phyloP scores from a whole-genome alignment of 2,329 filamentous ascomycete genomes.

The Aspergillus sp. region DNA sequence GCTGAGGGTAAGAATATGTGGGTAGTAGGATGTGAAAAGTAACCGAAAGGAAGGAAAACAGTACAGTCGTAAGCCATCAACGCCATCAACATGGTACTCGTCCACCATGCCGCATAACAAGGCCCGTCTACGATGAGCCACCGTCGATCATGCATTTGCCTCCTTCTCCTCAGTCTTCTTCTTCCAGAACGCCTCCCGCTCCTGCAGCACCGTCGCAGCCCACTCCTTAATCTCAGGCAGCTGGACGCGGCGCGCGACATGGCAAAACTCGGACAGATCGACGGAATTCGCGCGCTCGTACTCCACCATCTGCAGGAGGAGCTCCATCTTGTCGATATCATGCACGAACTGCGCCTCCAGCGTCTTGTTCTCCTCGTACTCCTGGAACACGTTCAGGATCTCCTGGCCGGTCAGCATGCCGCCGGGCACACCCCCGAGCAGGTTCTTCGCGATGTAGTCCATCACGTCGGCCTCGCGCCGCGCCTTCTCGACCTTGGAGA shows the following conservation, averaged over 20 bases:
- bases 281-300: slow-evolving; percentile 75
- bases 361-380: slow-evolving; percentile 88
- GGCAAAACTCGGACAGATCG: slow-evolving; percentile 83
- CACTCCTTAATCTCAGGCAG: slow-evolving; percentile 77
- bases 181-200: slow-evolving; percentile 73
- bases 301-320: slow-evolving; percentile 92
- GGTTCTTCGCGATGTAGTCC: slow-evolving; percentile 74
- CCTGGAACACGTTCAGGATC: slow-evolving; percentile 81
- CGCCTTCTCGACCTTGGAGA: slow-evolving; percentile 83
- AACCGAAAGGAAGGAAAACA: slow-evolving; percentile 1
- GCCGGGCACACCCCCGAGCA: slow-evolving; percentile 74
- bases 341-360: slow-evolving; percentile 87
- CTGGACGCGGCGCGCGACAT: slow-evolving; percentile 70
- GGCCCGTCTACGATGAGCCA: background rate
- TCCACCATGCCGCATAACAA: slow-evolving; percentile 1
- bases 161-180: slow-evolving; percentile 17
- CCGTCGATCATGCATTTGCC: slow-evolving; percentile 1
- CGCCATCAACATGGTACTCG: slow-evolving; percentile 11
- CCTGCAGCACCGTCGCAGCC: slow-evolving; percentile 71
- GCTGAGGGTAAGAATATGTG: background rate
- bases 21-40: background rate
- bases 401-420: slow-evolving; percentile 63
- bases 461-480: slow-evolving; percentile 84
- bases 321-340: slow-evolving; percentile 95
- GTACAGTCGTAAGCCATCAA: slow-evolving; percentile 4